Base-by-base conservation (phyloP, 2,329 filamentous ascomycete genomes). In the Xylaria sp. region DNA sequence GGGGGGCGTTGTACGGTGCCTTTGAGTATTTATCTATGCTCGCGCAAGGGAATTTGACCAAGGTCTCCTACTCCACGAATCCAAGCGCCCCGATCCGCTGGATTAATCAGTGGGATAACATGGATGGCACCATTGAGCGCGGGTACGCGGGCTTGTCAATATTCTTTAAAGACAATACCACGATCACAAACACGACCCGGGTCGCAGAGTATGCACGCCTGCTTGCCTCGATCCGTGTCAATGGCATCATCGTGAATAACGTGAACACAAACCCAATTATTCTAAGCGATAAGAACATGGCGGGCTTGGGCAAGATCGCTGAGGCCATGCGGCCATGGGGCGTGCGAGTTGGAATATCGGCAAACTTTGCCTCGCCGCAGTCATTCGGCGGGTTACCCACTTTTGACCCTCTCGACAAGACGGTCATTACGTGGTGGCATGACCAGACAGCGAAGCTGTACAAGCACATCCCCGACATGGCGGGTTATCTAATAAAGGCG, bases 21-120 rank as follows among this genome's bases (percentile, higher is more conserved):
- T 92, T 91, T 72, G 86, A 91, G 69, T 92, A 91, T 70, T 82
- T 93, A 10, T 89, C 87, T 1, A 83, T 86, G 76, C 80, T 93
- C n/a, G 75, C 73, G 0, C 76, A 78, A 58, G 76, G 72, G 4
- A 77, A 78, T 65, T 76, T 77, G 70, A 84, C 85, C 63, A 81
- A 84, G 72, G 84, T 87, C 62, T 82, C 87, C 12, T 81, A 86
- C 23, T 83, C 82, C 8, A 85, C 87, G 80, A 81, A 86, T 39
- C 81, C 83, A 15, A 82, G 81, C 8, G 78, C 82, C 9, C 75
- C 81, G 0, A 78, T 93, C 48, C 84, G 90, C 70, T 92, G 90
- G 90, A 85, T 88, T 0, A 92, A 93, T 73, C 86, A 93, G 71
- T 93, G 90, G 90, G 89, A 93, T 75, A 92, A 93, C 71, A 81